These are phyloP conservation scores for Hyaloperonospora brassicae DNA, from an alignment of 352 stramenopile genomes.

Conservation along the genomic window DNA sequence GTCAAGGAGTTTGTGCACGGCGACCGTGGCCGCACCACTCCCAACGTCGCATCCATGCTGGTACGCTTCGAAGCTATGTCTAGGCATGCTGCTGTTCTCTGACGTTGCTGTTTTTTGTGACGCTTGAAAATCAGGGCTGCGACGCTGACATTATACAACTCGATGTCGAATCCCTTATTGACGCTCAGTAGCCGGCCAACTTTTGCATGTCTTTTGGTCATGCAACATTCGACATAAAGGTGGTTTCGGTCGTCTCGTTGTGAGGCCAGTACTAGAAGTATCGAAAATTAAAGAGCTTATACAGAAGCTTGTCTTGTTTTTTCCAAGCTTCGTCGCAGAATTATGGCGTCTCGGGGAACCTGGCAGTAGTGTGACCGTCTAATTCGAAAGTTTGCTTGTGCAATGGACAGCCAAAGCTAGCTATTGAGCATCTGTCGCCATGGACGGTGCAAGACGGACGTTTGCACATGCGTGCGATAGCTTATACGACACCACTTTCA, in stretches of 20 bases:
- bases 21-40: conserved; percentile 95
- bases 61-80: conserved; percentile 23
- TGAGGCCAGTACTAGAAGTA: too few relatives aligned
- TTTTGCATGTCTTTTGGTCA: too few relatives aligned
- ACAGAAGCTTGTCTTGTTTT: too few relatives aligned
- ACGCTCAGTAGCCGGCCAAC: conserved; percentile 26
- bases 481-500: too few relatives aligned
- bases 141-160: conserved; percentile 96
- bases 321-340: too few relatives aligned
- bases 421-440: too few relatives aligned
- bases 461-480: too few relatives aligned
- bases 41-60: conserved; percentile 90
- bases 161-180: conserved; percentile 90
- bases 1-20: conserved; percentile 99
- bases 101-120: conserved; percentile 3
- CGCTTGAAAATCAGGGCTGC: conserved; percentile 56
- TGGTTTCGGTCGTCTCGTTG: too few relatives aligned
- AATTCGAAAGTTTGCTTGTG: neutral
- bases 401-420: too few relatives aligned
- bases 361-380: neutral
- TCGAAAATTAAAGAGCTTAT: too few relatives aligned
- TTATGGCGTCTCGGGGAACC: neutral
- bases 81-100: neutral
- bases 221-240: too few relatives aligned
- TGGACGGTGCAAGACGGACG: too few relatives aligned